Conservation (phyloP, 495 filamentous ascomycete genomes). For the Penicillium silybi region DNA sequence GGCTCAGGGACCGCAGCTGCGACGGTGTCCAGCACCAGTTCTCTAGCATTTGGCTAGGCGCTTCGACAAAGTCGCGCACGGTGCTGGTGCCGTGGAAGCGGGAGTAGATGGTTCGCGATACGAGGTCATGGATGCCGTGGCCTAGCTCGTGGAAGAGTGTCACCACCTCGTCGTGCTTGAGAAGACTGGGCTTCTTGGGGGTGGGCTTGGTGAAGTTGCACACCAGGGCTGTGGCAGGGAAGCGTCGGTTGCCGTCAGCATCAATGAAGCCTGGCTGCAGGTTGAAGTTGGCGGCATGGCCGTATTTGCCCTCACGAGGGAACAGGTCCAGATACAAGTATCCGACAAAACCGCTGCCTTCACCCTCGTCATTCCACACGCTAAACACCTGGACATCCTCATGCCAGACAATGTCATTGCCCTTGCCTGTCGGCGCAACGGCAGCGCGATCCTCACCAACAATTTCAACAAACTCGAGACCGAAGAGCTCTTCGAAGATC, state of each 20-base stretch:
- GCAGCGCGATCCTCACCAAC: slow-evolving; percentile 53
- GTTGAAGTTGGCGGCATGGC: slow-evolving; percentile 75
- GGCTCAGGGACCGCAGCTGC: slow-evolving; percentile 61
- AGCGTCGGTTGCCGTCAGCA: slow-evolving; percentile 54
- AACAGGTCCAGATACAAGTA: slow-evolving; percentile 70
- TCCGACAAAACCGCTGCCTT: slow-evolving; percentile 64
- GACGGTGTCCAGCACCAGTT: slow-evolving; percentile 74
- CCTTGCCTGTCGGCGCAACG: slow-evolving; percentile 55
- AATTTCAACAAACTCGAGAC: slow-evolving; percentile 85
- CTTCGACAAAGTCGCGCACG: slow-evolving; percentile 70
- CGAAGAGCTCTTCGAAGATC: slow-evolving; percentile 93
- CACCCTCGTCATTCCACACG: slow-evolving; percentile 65
- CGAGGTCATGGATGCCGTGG: slow-evolving; percentile 73
- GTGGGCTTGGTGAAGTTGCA: slow-evolving; percentile 71
- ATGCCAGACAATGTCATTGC: slow-evolving; percentile 67
- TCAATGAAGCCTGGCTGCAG: slow-evolving; percentile 65
- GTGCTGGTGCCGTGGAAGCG: slow-evolving; percentile 72
- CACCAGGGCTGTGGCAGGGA: slow-evolving; percentile 66
- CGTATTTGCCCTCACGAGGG: slow-evolving; percentile 64
- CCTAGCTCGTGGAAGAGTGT: slow-evolving; percentile 73
- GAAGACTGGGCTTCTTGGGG: slow-evolving; percentile 63
- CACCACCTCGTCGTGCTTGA: slow-evolving; percentile 68
- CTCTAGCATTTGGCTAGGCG: slow-evolving; percentile 70
- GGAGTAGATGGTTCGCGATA: slow-evolving; percentile 60
- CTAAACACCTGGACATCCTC: slow-evolving; percentile 66